phyloP scores from a whole-genome alignment of 495 filamentous ascomycete genomes.

The Friedmanniomyces simplex region DNA sequence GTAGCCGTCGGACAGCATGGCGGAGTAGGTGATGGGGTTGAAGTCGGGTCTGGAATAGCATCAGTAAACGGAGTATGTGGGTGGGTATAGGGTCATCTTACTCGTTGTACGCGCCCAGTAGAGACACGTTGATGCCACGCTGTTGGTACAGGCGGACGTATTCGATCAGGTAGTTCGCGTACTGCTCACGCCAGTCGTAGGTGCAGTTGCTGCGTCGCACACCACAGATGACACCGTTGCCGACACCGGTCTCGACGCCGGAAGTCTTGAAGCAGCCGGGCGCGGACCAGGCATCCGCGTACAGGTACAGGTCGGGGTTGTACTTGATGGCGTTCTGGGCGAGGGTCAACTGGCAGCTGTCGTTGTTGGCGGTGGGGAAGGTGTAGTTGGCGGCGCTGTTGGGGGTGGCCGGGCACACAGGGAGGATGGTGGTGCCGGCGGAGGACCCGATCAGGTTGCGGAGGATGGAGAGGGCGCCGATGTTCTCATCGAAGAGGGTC shows the following conservation, averaged over 20 bases:
- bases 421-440: conserved; percentile 11
- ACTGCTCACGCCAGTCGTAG: conserved; percentile 17
- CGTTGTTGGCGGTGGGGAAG: conserved; percentile 10
- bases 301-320: conserved; percentile 20
- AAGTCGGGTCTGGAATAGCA: conserved; percentile 9
- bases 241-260: conserved; percentile 11
- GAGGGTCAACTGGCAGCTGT: conserved; percentile 17
- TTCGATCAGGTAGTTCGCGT: conserved; percentile 17
- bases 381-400: conserved; percentile 14
- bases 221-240: conserved; percentile 12
- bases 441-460: conserved; percentile 20
- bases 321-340: conserved; percentile 11
- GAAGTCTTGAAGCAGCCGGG: conserved; percentile 20
- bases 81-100: too few relatives aligned
- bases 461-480: conserved; percentile 17
- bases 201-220: conserved; percentile 17
- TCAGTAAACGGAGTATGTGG: too few relatives aligned
- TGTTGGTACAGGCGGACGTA: conserved; percentile 16
- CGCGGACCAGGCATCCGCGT: conserved; percentile 21
- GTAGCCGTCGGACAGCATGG: conserved; percentile 18
- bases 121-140: conserved; percentile 8
- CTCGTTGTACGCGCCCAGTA: conserved; percentile 20
- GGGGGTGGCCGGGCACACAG: conserved; percentile 9
- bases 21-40: conserved; percentile 20
- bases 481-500: conserved; percentile 20